A percentile compares a stretch with the other conserved stretches of the same genome.
These are phyloP conservation scores for Suhomyces panamericanus DNA, from an alignment of 1,139 yeast species.

Conservation along the genomic window DNA sequence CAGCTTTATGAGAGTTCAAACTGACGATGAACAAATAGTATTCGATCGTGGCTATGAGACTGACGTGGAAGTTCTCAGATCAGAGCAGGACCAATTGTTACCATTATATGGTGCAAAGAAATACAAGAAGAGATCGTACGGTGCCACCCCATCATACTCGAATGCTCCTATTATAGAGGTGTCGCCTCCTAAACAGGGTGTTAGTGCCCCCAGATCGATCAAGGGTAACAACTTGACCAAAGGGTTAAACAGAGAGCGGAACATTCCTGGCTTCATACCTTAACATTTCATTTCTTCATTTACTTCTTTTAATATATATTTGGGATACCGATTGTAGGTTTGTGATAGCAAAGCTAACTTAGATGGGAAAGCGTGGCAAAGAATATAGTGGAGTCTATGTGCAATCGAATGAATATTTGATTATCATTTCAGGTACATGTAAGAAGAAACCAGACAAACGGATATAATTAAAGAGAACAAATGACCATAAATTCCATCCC, in stretches of 20 bases:
- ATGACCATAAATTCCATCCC: too few species aligned
- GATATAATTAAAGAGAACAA: too few species aligned
- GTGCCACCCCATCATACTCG: conserved; percentile 9
- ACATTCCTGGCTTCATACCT: conserved; percentile 28
- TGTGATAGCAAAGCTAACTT: background rate
- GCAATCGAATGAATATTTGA: too few species aligned
- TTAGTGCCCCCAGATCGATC: conserved; percentile 26
- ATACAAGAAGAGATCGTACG: conserved; percentile 18
- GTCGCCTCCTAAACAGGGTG: conserved; percentile 8
- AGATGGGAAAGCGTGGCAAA: background rate
- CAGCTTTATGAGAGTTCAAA: conserved; percentile 42
- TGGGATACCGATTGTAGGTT: background rate
- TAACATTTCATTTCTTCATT: background rate
- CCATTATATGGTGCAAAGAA: conserved; percentile 26
- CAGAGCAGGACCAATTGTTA: conserved; percentile 35
- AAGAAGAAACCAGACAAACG: too few species aligned
- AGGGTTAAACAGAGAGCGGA: conserved; percentile 35
- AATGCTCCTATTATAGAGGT: background rate
- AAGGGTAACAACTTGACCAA: conserved; percentile 23
- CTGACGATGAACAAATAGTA: conserved; percentile 24
- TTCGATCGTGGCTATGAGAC: conserved; percentile 49
- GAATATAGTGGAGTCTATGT: background rate
- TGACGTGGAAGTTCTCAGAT: conserved; percentile 39
- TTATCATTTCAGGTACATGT: too few species aligned
- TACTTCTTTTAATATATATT: conserved; percentile 2